Evolutionary conservation across 306 rosid species (phyloP), one percentile per base, ranked within the genome.

Genomic region (Rosa lucieae): DNA sequence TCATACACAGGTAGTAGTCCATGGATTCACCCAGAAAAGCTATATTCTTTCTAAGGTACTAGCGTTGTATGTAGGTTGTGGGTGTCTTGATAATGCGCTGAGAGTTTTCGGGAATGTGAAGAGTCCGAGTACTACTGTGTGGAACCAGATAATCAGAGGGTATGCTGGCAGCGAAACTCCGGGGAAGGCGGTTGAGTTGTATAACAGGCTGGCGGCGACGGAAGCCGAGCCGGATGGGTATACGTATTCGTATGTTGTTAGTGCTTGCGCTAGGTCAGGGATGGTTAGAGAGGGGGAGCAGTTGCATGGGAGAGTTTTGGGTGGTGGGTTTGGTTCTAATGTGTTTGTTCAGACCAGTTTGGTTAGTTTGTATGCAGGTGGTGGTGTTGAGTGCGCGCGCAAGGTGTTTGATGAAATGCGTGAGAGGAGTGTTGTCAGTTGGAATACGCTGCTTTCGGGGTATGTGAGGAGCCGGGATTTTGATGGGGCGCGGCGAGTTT

Each of bases 391-490:
- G 65, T 46, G 47, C 70, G 97, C 97, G 26, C 88, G 86, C n/a
- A 74, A 12, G 6, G 55, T 85, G 90, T 90, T 90, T 61, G 97
- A 92, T 73, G 84, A 84, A 53, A 86, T 92, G 91, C 18, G 21
- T 39, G 84, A 85, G 29, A 85, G 89, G 85, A 92, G 83, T 75
- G 86, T 89, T 68, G 93, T 86, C 21, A 88, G 84, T 69, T 89
- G 97, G 98, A 90, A 93, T 78, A 83, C 89, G 10, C 66, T 90
- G 80, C 92, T 93, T 13, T 83, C 79, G 20, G 92, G 89, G 74
- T 89, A 90, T 67, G 62, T 89, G 67, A 81, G 85, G 83, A 67
- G 80, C 3, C 79, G 84, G 37, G 87, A 89, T 77, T 71, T 85
- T 70, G 90, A 84, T 75, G 81, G 70, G 13, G 94, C 89, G 8